Percentiles rank a stretch among this genome's conserved stretches.
phyloP scores from a whole-genome alignment of 1,139 yeast species.

The Blastobotrys illinoisensis region DNA sequence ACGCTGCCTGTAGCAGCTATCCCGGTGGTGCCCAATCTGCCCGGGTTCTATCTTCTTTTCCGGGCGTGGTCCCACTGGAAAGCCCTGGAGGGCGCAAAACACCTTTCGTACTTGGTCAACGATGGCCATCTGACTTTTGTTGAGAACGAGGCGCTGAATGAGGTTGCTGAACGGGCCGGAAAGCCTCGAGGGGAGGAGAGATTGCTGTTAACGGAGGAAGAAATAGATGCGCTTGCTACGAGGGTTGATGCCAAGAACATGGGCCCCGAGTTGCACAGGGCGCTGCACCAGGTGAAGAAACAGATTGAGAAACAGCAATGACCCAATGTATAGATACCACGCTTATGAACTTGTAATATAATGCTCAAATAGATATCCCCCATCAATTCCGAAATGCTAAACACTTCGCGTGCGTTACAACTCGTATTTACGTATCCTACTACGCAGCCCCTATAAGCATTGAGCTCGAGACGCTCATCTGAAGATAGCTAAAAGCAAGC shows the following conservation, averaged over 20 bases:
- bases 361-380: background rate
- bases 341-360: background rate
- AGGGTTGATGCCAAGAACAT: conserved; percentile 23
- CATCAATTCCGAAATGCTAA: too few species aligned
- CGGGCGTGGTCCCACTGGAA: conserved; percentile 80
- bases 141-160: conserved; percentile 17
- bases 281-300: conserved; percentile 23
- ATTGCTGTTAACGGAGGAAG: conserved; percentile 19
- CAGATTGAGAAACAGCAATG: conserved; percentile 9
- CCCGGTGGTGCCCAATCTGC: conserved; percentile 92
- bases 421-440: too few species aligned
- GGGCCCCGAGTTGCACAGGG: conserved; percentile 26
- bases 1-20: conserved; percentile 74
- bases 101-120: conserved; percentile 49
- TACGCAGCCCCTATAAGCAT: too few species aligned
- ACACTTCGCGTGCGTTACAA: too few species aligned
- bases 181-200: conserved; percentile 6
- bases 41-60: conserved; percentile 81
- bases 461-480: too few species aligned
- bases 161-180: conserved; percentile 11
- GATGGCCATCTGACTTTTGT: conserved; percentile 24
- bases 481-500: too few species aligned
- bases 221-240: conserved; percentile 22
- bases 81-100: conserved; percentile 72
- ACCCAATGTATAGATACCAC: background rate